Percentiles rank a stretch among this genome's conserved stretches.
Conservation (phyloP, 2,329 filamentous ascomycete genomes). For the Aureobasidium namibiae region DNA sequence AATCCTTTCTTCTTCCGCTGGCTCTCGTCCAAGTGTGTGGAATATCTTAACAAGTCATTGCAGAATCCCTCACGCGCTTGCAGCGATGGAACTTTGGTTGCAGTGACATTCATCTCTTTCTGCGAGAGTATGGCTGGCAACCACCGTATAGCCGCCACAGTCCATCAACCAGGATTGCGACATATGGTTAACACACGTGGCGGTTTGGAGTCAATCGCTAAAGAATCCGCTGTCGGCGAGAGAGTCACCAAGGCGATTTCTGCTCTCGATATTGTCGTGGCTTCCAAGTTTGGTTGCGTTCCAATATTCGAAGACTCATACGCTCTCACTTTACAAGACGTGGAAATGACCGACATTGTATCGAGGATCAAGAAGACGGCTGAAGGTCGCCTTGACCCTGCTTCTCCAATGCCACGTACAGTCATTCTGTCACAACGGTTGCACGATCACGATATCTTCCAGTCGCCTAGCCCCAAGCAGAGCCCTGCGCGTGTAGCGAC, state of each 20-base stretch:
- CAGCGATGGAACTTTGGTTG: neutral
- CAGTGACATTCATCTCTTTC: constrained; percentile 6
- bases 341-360: constrained; percentile 3
- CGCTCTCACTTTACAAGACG: neutral
- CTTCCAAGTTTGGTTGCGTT: constrained; percentile 1
- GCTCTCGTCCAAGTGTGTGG: constrained; percentile 5
- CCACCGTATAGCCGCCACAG: neutral
- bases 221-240: neutral
- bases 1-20: constrained; percentile 10
- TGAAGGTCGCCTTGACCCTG: neutral
- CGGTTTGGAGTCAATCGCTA: neutral
- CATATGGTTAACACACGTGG: constrained; percentile 5
- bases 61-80: neutral
- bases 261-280: neutral
- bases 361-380: constrained; percentile 1
- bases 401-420: constrained; percentile 1
- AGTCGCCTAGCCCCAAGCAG: neutral
- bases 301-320: constrained; percentile 3
- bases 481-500: neutral
- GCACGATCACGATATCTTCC: constrained; percentile 1
- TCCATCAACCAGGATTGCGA: neutral
- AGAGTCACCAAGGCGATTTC: neutral
- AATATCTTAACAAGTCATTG: neutral
- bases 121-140: neutral
- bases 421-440: neutral